phyloP scores from a whole-genome alignment of 768 basidiomycete species.

The Leccinum subgranulosum region DNA sequence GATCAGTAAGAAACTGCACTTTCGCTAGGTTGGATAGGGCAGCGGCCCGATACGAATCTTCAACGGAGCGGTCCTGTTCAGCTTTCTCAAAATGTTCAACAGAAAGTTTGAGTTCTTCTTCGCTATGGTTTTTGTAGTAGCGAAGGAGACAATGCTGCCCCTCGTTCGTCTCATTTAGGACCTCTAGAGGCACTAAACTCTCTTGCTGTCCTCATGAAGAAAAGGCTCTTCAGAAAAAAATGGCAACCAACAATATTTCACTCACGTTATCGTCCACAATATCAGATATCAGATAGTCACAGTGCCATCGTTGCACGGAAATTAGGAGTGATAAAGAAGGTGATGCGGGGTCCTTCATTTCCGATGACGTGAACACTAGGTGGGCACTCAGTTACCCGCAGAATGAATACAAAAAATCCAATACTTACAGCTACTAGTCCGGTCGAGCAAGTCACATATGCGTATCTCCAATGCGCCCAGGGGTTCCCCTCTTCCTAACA shows the following conservation, averaged over 20 bases:
- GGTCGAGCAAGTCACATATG: neutral
- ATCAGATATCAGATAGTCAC: neutral
- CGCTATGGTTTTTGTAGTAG: neutral
- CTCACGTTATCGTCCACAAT: neutral
- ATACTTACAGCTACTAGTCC: neutral
- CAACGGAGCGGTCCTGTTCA: neutral
- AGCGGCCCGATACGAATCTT: conserved; percentile 2
- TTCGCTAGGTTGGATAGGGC: conserved; percentile 15
- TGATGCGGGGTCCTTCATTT: neutral
- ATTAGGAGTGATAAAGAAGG: neutral
- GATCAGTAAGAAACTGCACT: conserved; percentile 1
- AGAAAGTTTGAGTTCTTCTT: neutral
- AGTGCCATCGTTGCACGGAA: neutral
- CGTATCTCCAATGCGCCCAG: neutral
- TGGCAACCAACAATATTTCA: neutral
- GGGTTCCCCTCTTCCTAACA: neutral
- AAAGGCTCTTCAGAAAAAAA: neutral
- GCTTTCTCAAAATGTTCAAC: conserved; percentile 5
- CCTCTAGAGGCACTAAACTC: neutral
- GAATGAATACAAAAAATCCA: neutral
- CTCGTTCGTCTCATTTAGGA: neutral
- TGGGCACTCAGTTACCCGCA: too few relatives aligned
- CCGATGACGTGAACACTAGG: neutral
- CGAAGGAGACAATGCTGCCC: conserved; percentile 1
- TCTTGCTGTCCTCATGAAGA: neutral